Evolutionary conservation across 78 protist genomes (phyloP).

Genomic region (Dictyostelium discoideum): dicty_2.7 NC_007091.3:3741001-3741500

Average conservation of each 20-base stretch:
- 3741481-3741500: neutral
- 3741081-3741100: neutral
- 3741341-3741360: constrained; percentile 2
- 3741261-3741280: neutral
- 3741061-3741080: neutral
- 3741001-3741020: neutral
- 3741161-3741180: neutral
- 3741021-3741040: constrained; percentile 24
- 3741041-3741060: constrained; percentile 9
- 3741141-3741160: neutral
- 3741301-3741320: neutral
- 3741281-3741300: neutral
- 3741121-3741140: neutral
- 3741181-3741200: constrained; percentile 33
- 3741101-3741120: neutral
- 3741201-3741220: constrained; percentile 47
- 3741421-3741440: neutral
- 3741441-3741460: neutral
- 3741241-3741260: constrained; percentile 26
- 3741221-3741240: constrained; percentile 41
- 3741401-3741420: constrained; percentile 6
- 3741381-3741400: constrained; percentile 13
- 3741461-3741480: neutral
- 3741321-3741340: neutral
- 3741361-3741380: neutral